Conservation (phyloP, 2,329 filamentous ascomycete species). For the Rhynchosporium graminicola region DNA sequence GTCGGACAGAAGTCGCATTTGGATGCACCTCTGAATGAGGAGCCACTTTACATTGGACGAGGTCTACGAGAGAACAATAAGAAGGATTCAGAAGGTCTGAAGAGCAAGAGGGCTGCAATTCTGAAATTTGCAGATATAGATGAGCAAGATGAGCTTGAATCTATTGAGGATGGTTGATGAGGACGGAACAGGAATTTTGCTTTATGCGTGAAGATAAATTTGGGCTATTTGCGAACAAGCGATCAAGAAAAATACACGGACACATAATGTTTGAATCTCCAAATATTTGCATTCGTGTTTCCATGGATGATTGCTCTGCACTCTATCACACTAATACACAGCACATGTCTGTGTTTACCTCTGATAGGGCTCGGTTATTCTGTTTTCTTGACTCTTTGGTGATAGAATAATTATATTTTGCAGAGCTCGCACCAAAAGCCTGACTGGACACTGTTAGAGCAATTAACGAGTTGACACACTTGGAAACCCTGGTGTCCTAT, state of each 20-base stretch:
- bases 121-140: constrained; percentile 17
- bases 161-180: constrained; percentile 32
- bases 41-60: constrained; percentile 25
- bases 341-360: not conserved
- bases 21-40: not conserved
- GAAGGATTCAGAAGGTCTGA: not conserved
- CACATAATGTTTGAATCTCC: not conserved
- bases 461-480: no score
- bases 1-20: constrained; percentile 11
- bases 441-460: no score
- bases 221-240: constrained; percentile 7
- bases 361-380: not conserved
- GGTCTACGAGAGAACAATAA: constrained; percentile 4
- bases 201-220: not conserved
- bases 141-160: constrained; percentile 26
- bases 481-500: no score
- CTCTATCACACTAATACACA: not conserved
- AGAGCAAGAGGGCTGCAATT: constrained; percentile 10
- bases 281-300: not conserved
- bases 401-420: not conserved
- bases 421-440: not conserved
- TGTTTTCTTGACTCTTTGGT: not conserved
- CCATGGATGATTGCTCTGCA: not conserved
- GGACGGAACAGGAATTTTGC: not conserved
- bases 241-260: not conserved